These are phyloP conservation scores for Microascus cirrosus DNA, from an alignment of 2,329 filamentous ascomycete genomes.

Conservation along the genomic window DNA sequence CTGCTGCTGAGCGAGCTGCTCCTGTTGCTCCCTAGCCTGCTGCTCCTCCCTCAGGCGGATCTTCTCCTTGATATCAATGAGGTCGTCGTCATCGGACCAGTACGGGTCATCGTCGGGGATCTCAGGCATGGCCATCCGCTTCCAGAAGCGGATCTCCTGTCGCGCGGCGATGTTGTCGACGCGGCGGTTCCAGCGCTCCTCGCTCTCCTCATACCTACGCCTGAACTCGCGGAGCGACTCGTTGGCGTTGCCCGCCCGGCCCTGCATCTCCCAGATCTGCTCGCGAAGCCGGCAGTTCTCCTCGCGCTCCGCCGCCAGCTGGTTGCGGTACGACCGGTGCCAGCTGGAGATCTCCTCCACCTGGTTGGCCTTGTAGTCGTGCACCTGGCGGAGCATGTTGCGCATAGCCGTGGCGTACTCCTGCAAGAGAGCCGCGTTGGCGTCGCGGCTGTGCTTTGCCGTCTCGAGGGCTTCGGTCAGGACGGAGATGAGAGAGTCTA, in stretches of 20 bases:
- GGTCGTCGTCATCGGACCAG: conserved; percentile 55
- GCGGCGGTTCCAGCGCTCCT: conserved; percentile 38
- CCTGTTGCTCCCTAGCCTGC: conserved; percentile 24
- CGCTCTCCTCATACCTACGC: conserved; percentile 43
- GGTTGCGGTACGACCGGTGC: conserved; percentile 55
- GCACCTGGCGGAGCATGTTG: conserved; percentile 50
- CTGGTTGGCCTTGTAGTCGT: conserved; percentile 54
- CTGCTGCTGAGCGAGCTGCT: conserved; percentile 3
- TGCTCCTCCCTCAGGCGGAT: conserved; percentile 38
- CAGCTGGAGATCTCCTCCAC: conserved; percentile 50
- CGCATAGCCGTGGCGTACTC: conserved; percentile 47
- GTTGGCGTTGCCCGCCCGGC: conserved; percentile 46
- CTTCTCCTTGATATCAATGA: conserved; percentile 52
- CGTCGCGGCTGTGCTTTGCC: conserved; percentile 46
- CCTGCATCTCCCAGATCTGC: conserved; percentile 57
- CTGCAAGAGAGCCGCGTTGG: conserved; percentile 45
- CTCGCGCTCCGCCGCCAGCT: conserved; percentile 53
- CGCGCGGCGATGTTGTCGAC: conserved; percentile 40
- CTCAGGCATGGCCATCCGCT: conserved; percentile 52
- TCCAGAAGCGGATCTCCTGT: conserved; percentile 55
- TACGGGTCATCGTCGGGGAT: conserved; percentile 47
- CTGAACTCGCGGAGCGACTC: conserved; percentile 46
- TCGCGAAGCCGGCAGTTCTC: conserved; percentile 53
- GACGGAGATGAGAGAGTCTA: conserved; percentile 49
- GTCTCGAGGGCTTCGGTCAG: conserved; percentile 52